These are phyloP conservation scores for Calonectria pseudoreteaudii DNA, from an alignment of 2,329 filamentous ascomycete species.

Conservation along the genomic window DNA sequence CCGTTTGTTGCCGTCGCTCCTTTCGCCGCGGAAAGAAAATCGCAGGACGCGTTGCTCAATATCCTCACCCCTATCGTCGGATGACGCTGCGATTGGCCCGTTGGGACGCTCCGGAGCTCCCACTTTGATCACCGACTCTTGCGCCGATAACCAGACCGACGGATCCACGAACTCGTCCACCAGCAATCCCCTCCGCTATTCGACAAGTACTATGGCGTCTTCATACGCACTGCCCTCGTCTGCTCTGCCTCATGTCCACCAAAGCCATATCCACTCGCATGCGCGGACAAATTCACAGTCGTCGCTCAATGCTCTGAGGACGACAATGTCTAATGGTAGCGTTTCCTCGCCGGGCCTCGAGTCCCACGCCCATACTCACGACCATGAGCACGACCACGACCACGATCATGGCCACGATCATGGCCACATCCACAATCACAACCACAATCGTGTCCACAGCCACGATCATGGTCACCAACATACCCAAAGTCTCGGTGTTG, in stretches of 20 bases:
- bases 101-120: slow-evolving; percentile 33
- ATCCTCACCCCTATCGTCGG: slow-evolving; percentile 26
- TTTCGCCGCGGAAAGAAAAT: slow-evolving; percentile 20
- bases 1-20: slow-evolving; percentile 22
- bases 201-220: slow-evolving; percentile 56
- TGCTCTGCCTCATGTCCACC: slow-evolving; percentile 60
- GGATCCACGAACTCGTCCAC: slow-evolving; percentile 9
- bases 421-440: slow-evolving; percentile 46
- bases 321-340: slow-evolving; percentile 49
- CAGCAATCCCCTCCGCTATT: slow-evolving; percentile 11
- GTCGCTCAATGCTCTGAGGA: slow-evolving; percentile 54
- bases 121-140: slow-evolving; percentile 30
- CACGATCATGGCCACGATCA: slow-evolving; percentile 44
- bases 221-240: slow-evolving; percentile 67
- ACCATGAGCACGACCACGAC: slow-evolving; percentile 43
- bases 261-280: slow-evolving; percentile 56
- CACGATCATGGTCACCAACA: slow-evolving; percentile 47
- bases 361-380: slow-evolving; percentile 44
- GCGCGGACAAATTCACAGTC: slow-evolving; percentile 53
- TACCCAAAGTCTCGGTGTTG: slow-evolving; percentile 28
- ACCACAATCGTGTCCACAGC: slow-evolving; percentile 45
- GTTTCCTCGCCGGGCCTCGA: slow-evolving; percentile 48
- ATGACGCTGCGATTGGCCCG: slow-evolving; percentile 43
- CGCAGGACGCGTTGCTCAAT: slow-evolving; percentile 24
- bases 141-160: slow-evolving; percentile 36